phyloP scores from a whole-genome alignment of 208 protist genomes.

The Leishmania guyanensis region DNA sequence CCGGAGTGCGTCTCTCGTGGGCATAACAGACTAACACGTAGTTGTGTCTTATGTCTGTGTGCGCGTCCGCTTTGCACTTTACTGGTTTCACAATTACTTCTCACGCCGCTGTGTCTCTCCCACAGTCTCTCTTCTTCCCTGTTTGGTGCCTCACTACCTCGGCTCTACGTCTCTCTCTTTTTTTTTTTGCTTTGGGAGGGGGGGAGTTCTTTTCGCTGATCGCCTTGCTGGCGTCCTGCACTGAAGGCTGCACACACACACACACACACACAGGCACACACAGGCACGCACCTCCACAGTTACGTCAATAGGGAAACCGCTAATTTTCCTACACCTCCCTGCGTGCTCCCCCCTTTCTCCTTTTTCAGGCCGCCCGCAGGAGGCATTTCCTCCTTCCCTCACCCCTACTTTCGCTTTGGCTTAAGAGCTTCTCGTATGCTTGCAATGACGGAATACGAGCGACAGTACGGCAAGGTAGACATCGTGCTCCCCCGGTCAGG shows the following conservation, averaged over 20 bases:
- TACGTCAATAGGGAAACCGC: background rate
- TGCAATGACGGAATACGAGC: slow-evolving; percentile 39
- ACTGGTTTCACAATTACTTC: background rate
- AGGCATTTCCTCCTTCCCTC: background rate
- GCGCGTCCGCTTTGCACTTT: background rate
- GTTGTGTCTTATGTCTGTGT: background rate
- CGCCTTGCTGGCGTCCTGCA: background rate
- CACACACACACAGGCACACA: background rate
- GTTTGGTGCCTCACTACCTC: background rate
- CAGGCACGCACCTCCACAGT: background rate
- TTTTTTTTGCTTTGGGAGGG: background rate
- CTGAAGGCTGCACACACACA: background rate
- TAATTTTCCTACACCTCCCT: background rate
- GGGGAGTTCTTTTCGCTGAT: background rate
- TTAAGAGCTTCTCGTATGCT: background rate
- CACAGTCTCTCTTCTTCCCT: background rate
- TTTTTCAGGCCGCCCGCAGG: background rate
- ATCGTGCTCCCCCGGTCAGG: slow-evolving; percentile 26
- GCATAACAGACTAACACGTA: background rate
- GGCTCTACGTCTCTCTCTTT: slow-evolving; percentile 2
- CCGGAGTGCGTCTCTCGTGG: background rate
- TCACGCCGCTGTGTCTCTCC: background rate
- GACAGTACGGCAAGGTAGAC: slow-evolving; percentile 49
- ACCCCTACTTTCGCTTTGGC: background rate
- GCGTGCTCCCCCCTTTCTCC: background rate